Evolutionary conservation across 352 stramenopile genomes (phyloP).

Genomic region (Peronospora belbahrii): DNA sequence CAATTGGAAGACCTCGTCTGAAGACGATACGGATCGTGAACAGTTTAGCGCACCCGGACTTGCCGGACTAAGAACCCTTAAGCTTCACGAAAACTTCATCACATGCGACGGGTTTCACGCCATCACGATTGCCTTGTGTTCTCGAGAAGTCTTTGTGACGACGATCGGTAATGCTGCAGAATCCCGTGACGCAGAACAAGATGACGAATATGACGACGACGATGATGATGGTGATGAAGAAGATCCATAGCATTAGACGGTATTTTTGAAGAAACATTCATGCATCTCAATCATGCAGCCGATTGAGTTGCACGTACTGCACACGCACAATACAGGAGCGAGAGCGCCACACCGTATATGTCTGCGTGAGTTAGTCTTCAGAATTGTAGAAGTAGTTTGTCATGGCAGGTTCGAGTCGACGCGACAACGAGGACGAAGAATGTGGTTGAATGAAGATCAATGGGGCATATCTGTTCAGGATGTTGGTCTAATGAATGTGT

Average conservation of each 20-base stretch:
- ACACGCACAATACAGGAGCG: no score
- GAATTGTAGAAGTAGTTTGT: no score
- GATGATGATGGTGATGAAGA: conserved; percentile 1
- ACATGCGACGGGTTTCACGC: conserved; percentile 51
- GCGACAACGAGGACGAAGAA: no score
- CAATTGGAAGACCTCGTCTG: not conserved
- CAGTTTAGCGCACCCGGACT: conserved; percentile 12
- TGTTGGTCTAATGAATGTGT: no score
- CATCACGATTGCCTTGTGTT: conserved; percentile 40
- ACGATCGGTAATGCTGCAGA: conserved; percentile 3
- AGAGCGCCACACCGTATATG: no score
- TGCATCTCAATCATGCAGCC: no score
- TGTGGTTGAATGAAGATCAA: no score
- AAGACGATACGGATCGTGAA: conserved; percentile 1
- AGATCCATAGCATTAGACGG: not conserved
- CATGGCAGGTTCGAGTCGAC: no score
- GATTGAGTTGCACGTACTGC: no score
- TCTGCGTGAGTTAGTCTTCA: no score
- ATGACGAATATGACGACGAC: conserved; percentile 8
- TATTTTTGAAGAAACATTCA: no score
- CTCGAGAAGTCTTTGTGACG: conserved; percentile 15
- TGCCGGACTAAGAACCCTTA: conserved; percentile 20
- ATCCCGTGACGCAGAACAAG: not conserved
- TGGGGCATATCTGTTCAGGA: no score
- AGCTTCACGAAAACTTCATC: conserved; percentile 64